Percentiles rank a stretch among this genome's conserved stretches.
These are phyloP conservation scores for Heliamphora pulchella DNA, from an alignment of 179 eudicot genomes.

Conservation along the genomic window DNA sequence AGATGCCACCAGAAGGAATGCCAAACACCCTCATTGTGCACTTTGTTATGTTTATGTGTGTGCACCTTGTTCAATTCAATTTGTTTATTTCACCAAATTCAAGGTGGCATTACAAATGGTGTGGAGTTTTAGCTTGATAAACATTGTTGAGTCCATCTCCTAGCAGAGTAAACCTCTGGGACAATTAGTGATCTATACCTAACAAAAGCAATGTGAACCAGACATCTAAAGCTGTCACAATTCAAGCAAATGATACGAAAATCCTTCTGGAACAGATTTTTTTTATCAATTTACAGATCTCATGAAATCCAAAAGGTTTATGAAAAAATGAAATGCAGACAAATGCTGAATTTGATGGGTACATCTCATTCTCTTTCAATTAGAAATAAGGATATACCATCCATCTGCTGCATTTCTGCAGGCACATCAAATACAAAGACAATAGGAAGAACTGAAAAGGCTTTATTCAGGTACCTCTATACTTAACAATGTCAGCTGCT, in stretches of 20 bases:
- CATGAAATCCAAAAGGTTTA: not conserved
- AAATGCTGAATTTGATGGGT: not conserved
- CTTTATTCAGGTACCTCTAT: conserved; percentile 49
- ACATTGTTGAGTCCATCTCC: too few relatives aligned
- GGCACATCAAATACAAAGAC: not conserved
- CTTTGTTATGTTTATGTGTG: too few relatives aligned
- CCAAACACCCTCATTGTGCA: too few relatives aligned
- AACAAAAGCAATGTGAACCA: too few relatives aligned
- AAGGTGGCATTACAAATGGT: too few relatives aligned
- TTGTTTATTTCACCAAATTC: too few relatives aligned
- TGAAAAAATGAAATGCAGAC: not conserved
- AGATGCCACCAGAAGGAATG: too few relatives aligned
- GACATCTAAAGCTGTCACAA: not conserved
- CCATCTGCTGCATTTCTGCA: not conserved
- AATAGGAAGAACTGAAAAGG: not conserved
- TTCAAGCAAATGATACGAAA: not conserved
- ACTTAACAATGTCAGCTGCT: conserved; percentile 81
- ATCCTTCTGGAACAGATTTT: too few relatives aligned
- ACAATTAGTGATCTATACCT: too few relatives aligned
- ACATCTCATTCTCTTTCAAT: not conserved
- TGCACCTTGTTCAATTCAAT: too few relatives aligned
- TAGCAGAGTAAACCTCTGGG: too few relatives aligned
- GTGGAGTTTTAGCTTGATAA: too few relatives aligned
- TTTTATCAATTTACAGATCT: not conserved
- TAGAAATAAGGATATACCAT: not conserved